These are phyloP conservation scores for Euphorbia tirucalli DNA, from an alignment of 345 rosid genomes.

Conservation along the genomic window DNA sequence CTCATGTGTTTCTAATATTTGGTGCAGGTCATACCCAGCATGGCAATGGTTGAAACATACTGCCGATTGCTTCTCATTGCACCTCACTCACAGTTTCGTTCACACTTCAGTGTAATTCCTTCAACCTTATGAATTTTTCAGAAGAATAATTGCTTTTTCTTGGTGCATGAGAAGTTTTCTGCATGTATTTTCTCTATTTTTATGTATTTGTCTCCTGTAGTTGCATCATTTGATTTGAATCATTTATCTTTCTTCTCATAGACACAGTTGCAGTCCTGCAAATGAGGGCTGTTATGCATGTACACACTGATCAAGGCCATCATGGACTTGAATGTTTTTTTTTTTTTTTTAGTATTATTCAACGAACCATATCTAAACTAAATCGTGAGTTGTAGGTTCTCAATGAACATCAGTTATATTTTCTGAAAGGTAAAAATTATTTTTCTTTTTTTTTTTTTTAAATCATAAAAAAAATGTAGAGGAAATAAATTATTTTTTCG, in stretches of 20 bases:
- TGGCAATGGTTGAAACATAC: constrained; percentile 99
- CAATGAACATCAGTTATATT: not conserved
- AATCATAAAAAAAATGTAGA: no score
- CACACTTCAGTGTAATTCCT: constrained; percentile 76
- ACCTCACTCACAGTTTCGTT: constrained; percentile 88
- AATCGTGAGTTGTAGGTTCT: not conserved
- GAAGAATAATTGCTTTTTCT: constrained; percentile 6
- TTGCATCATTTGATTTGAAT: not conserved
- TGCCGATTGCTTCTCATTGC: constrained; percentile 82
- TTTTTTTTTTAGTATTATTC: not conserved
- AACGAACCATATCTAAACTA: not conserved
- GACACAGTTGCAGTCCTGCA: not conserved
- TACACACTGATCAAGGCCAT: not conserved
- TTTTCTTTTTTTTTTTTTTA: not conserved
- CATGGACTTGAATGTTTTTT: not conserved
- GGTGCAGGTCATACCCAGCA: constrained; percentile 88
- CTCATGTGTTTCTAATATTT: constrained; percentile 21
- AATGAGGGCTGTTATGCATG: not conserved
- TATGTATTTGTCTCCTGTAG: constrained; percentile 7
- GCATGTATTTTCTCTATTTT: not conserved
- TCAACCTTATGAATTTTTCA: constrained; percentile 20
- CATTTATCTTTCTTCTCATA: not conserved
- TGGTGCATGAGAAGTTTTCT: not conserved
- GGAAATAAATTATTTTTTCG: no score
- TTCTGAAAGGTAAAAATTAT: not conserved